These are phyloP conservation scores for Raffaelea ambrosiae DNA, from an alignment of 2,329 filamentous ascomycete genomes.

Conservation along the genomic window DNA sequence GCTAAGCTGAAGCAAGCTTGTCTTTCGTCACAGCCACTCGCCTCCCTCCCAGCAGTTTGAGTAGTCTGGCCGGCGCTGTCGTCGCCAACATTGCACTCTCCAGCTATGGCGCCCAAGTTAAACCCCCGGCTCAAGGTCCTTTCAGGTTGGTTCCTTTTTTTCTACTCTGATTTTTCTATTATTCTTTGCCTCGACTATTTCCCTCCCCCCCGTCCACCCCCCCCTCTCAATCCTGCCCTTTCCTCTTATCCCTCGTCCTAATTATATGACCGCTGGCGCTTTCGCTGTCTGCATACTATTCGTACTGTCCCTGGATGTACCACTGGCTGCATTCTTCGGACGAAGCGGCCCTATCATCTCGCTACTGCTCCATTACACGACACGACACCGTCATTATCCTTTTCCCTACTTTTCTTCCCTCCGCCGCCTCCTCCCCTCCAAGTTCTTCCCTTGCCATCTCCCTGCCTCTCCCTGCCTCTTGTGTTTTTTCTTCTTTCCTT, in stretches of 20 bases:
- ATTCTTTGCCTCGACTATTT: conserved; percentile 6
- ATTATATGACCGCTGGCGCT: background rate
- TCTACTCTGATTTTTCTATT: conserved; percentile 15
- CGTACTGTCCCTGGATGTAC: conserved; percentile 9
- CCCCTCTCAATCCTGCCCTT: conserved; percentile 14
- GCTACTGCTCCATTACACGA: conserved; percentile 8
- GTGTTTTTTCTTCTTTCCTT: background rate
- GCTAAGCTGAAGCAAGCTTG: background rate
- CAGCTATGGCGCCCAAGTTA: conserved; percentile 50
- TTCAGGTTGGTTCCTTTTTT: conserved; percentile 41
- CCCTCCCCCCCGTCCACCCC: conserved; percentile 1
- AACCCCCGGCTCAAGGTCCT: conserved; percentile 52
- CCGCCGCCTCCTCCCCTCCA: background rate
- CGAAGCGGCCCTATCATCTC: conserved; percentile 13
- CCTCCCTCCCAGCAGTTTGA: no score
- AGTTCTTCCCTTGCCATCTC: no score
- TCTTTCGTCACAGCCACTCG: background rate
- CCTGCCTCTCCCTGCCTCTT: conserved; percentile 3
- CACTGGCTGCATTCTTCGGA: conserved; percentile 16
- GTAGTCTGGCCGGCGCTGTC: background rate
- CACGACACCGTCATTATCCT: conserved; percentile 6
- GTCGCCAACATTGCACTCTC: conserved; percentile 21
- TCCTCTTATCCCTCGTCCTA: conserved; percentile 2
- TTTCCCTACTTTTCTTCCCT: conserved; percentile 3
- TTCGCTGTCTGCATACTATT: background rate